Base-by-base conservation (phyloP, 2,329 filamentous ascomycete species). In the Hyphodiscus sp. region DNA sequence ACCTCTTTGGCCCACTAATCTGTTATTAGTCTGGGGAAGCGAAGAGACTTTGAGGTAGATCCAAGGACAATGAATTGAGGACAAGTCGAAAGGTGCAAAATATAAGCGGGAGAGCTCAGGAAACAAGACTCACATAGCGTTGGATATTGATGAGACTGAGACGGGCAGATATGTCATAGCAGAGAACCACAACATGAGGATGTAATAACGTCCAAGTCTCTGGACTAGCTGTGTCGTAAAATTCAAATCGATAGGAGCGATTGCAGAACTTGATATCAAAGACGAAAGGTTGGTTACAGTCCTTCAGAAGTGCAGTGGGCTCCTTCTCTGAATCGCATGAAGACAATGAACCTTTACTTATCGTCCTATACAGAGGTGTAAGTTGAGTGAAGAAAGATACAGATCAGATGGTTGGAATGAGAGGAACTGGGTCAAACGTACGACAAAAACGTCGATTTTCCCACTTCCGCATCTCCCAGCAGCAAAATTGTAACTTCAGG, bases 401-500 rank as follows among this genome's bases (percentile, higher is more conserved):
- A 38, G 19, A 19, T 48, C 15, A 9, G 9, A 41, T n/a, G 18
- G 20, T 20, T n/a, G 51, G 18, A 49, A 43, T 3, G 19, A 30
- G 43, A 29, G 8, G 19, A 16, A 33, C 20, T 13, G n/a, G 38
- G 43, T 18, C 8, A 23, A 26, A 75, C 80, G 59, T 63, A 83
- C 81, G 80, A 81, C 62, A 84, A 65, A 65, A 84, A 83, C 0
- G 76, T 81, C 20, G 79, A 80, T 67, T 84, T 85, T 51, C 81
- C 81, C 58, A 79, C 79, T 62, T 73, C 73, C 55, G 77, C 74
- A 67, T 84, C 80, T 30, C 81, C 81, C n/a, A 84, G 69, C 19
- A 83, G 66, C 26, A 84, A 66, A 15, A 84, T 70, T n/a, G 71
- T 79, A 61, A 82, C 70, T 47, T 71, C 71, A 51, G 76, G 67